Evolutionary conservation across 148 eudicot genomes (phyloP).

Genomic region (Suaeda aralocaspica): DNA sequence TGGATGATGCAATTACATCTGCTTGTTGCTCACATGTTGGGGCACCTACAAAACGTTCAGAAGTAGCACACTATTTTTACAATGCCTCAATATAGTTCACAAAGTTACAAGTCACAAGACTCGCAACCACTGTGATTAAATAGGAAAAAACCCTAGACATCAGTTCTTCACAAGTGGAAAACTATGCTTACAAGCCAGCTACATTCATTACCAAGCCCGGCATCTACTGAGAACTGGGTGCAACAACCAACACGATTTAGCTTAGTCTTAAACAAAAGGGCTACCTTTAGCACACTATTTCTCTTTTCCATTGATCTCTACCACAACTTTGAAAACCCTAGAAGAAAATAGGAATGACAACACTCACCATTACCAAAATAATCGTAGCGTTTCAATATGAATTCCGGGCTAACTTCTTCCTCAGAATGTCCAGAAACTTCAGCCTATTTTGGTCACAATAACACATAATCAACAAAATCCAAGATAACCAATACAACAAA

Average conservation of each 20-base stretch:
- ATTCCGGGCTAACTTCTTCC: constrained; percentile 63
- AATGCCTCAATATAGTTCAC: constrained; percentile 1
- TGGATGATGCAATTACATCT: constrained; percentile 78
- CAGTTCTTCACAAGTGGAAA: background rate
- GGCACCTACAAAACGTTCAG: constrained; percentile 46
- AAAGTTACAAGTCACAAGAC: too few relatives aligned
- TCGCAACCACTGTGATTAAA: background rate
- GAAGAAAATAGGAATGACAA: background rate
- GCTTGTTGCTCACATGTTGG: constrained; percentile 48
- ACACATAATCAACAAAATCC: background rate
- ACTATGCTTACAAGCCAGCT: background rate
- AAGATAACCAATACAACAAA: background rate
- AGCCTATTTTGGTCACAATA: constrained; percentile 42
- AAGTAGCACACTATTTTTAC: background rate
- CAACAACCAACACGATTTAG: background rate
- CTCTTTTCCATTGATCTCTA: background rate
- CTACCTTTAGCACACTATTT: background rate
- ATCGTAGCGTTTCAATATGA: constrained; percentile 60
- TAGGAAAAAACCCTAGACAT: background rate
- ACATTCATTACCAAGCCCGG: background rate
- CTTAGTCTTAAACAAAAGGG: background rate
- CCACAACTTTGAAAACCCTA: background rate
- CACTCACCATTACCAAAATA: constrained; percentile 81
- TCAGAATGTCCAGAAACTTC: constrained; percentile 60
- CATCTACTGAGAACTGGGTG: background rate